Base-by-base conservation (phyloP, 2,329 filamentous ascomycete genomes). In the Aspergillus vadensis region DNA sequence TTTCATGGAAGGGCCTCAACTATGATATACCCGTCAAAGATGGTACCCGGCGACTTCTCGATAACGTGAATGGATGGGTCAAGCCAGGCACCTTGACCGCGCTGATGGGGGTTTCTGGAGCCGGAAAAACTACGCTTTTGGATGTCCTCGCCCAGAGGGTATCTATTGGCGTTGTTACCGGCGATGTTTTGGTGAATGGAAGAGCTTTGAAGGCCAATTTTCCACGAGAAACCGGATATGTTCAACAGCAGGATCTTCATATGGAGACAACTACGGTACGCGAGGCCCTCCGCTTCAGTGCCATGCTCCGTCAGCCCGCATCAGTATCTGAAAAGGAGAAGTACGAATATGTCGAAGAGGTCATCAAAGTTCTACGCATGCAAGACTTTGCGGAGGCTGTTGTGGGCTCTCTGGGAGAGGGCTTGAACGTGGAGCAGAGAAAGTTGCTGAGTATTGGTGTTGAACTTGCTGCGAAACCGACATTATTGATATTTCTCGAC, bases 211-310 rank as follows among this genome's bases (percentile, higher is more conserved):
- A 94, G 67, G 55, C 67, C 4, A 74, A 70, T 48, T 76, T 76
- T 60, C 74, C 72, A 27, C 68, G 74, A 0, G 70, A 71, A 55
- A 76, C 74, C 0, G 74, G 74, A 5, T 76, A 76, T 68, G 92
- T 93, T 39, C 91, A 96, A 72, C 92, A 96, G 73, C 91, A 96
- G 72, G 92, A 97, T 83, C 82, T 97, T 10, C 93, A 97, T 74
- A 81, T 96, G 43, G 83, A 88, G 49, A 96, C 92, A 0, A 87
- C 89, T 0, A 97, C 93, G 1, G 92, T 97, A 38, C 88, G 93
- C 56, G 93, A 97, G 76, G 91, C 91, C 9, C 82, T 97, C 25
- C 86, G 87, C 66, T 97, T 97, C 77, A 92, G 88, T 66, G 93
- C 93, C 12, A 77, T 94, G 25, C 86, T 97, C 15, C 89, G 93